Percentiles rank a stretch among this genome's conserved stretches.
Conservation (phyloP, 1,284 basidiomycete species). For the Cerioporus squamosus region DNA sequence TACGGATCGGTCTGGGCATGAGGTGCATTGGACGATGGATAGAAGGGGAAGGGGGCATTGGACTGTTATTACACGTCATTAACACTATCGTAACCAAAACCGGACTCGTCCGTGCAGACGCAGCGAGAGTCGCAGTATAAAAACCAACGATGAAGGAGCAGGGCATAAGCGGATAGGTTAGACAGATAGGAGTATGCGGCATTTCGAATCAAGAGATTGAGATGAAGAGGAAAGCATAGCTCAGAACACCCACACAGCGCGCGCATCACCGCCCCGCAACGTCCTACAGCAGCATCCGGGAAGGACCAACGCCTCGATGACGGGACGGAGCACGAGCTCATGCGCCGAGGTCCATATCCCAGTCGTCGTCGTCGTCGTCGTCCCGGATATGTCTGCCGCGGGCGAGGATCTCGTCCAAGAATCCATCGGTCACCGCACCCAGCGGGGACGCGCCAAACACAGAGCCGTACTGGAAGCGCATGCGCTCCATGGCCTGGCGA, state of each 20-base stretch:
- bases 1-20: neutral
- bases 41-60: constrained; percentile 6
- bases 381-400: constrained; percentile 2
- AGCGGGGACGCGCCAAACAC: constrained; percentile 71
- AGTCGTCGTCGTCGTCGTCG: constrained; percentile 21
- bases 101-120: constrained; percentile 6
- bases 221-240: constrained; percentile 11
- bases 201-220: constrained; percentile 19
- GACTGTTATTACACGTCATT: constrained; percentile 26
- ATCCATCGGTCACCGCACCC: constrained; percentile 57
- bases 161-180: constrained; percentile 16
- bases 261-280: neutral
- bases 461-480: constrained; percentile 46
- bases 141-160: constrained; percentile 7
- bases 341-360: constrained; percentile 35
- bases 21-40: neutral
- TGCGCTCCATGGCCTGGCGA: constrained; percentile 64
- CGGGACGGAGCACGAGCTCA: neutral
- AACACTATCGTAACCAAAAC: constrained; percentile 22
- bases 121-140: constrained; percentile 11
- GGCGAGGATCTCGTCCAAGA: constrained; percentile 64
- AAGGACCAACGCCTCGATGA: neutral
- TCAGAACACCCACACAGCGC: constrained; percentile 9
- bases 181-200: constrained; percentile 11
- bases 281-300: neutral